Percentiles rank a stretch among this genome's conserved stretches.
Conservation (phyloP, 345 rosid species). For the Brassica rapa region DNA sequence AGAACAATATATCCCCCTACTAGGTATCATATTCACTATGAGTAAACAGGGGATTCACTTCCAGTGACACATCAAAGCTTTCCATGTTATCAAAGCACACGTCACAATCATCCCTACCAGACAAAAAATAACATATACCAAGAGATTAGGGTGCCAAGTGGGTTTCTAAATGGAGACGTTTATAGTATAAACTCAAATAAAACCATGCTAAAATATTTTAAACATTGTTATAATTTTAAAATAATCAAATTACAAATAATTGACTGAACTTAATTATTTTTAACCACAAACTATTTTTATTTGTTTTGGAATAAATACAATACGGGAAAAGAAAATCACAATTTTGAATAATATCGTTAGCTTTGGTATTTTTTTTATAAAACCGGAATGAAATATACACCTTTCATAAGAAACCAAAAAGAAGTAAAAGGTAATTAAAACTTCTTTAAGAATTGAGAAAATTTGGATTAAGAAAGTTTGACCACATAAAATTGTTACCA, state of each 20-base stretch:
- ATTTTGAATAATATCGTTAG: too few relatives aligned
- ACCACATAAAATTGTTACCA: not conserved
- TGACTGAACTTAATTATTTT: too few relatives aligned
- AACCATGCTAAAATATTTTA: too few relatives aligned
- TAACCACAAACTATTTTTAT: too few relatives aligned
- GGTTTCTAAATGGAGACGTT: too few relatives aligned
- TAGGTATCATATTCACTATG: slow-evolving; percentile 8
- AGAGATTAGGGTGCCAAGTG: too few relatives aligned
- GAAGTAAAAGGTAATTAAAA: not conserved
- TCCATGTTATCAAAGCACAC: not conserved
- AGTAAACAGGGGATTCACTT: not conserved
- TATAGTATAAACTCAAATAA: too few relatives aligned
- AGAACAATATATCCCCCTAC: slow-evolving; percentile 77
- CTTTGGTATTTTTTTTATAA: not conserved
- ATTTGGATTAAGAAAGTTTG: not conserved
- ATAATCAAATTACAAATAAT: too few relatives aligned
- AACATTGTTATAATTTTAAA: too few relatives aligned
- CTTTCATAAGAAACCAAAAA: not conserved
- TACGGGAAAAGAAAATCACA: too few relatives aligned
- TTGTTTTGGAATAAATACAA: too few relatives aligned
- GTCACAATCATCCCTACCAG: not conserved
- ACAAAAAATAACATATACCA: not conserved
- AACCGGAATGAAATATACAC: not conserved
- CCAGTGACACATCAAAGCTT: not conserved
- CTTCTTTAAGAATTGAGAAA: not conserved